These are phyloP conservation scores for Cladosporium sp. DNA, from an alignment of 2,329 filamentous ascomycete genomes.

Conservation along the genomic window DNA sequence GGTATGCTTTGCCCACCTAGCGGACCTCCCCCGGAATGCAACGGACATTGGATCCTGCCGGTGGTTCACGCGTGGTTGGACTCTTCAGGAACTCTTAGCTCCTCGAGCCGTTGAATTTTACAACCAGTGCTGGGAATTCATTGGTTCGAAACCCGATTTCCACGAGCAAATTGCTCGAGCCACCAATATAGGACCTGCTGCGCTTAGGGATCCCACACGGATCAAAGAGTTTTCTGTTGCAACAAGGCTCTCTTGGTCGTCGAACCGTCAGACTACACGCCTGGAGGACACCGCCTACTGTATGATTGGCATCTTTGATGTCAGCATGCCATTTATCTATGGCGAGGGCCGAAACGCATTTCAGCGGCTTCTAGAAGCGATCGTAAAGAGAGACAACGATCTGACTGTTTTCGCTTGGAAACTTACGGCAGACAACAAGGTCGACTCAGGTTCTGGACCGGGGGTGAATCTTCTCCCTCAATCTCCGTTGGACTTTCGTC, in stretches of 20 bases:
- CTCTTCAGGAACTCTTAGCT: constrained; percentile 19
- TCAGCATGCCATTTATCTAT: constrained; percentile 43
- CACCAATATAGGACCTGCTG: background rate
- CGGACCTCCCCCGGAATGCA: background rate
- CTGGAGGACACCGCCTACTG: constrained; percentile 43
- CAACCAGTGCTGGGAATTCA: constrained; percentile 15
- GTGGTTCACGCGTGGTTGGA: constrained; percentile 20
- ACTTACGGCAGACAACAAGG: too few relatives aligned
- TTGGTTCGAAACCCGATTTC: constrained; percentile 15
- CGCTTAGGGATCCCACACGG: background rate
- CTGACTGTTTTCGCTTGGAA: constrained; percentile 21
- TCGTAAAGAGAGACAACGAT: constrained; percentile 15
- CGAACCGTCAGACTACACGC: constrained; percentile 14
- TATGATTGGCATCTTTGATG: constrained; percentile 40
- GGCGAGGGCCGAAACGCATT: constrained; percentile 29
- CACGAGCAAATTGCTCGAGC: background rate
- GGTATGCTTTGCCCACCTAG: constrained; percentile 19
- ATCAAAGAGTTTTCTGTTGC: constrained; percentile 5
- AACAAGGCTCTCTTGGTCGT: constrained; percentile 18
- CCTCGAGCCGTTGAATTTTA: constrained; percentile 13
- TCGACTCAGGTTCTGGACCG: too few relatives aligned
- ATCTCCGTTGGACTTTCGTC: background rate
- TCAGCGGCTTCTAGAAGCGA: constrained; percentile 18
- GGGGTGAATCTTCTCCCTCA: background rate
- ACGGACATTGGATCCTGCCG: background rate